These are phyloP conservation scores for Gorgonomyces haynaldii DNA, from an alignment of 192 early-diverging fungal species.

Conservation along the genomic window DNA sequence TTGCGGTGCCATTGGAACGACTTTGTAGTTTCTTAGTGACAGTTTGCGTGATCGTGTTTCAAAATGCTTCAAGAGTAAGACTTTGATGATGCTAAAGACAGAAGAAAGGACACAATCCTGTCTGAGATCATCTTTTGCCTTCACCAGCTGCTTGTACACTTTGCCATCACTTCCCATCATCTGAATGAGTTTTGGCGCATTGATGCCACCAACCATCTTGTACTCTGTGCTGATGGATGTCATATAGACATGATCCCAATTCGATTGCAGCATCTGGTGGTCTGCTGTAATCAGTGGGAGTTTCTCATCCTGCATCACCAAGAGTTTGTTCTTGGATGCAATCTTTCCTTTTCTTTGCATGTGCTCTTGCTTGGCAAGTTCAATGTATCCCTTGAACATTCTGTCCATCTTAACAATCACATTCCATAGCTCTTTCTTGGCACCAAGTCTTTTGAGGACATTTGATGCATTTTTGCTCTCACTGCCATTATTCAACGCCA, in stretches of 20 bases:
- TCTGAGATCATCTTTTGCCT: constrained; percentile 57
- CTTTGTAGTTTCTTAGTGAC: constrained; percentile 40
- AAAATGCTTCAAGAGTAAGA: constrained; percentile 33
- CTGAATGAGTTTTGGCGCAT: constrained; percentile 31
- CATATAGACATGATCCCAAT: constrained; percentile 18
- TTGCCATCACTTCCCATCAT: constrained; percentile 26
- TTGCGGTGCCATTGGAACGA: constrained; percentile 40
- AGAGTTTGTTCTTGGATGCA: not conserved
- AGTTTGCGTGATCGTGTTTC: constrained; percentile 36
- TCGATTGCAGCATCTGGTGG: constrained; percentile 13
- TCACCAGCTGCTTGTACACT: constrained; percentile 34
- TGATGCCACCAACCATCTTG: constrained; percentile 30
- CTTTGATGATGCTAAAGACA: constrained; percentile 55
- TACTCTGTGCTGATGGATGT: constrained; percentile 19
- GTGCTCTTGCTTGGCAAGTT: constrained; percentile 13
- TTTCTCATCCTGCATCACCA: not conserved
- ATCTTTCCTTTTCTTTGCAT: no score
- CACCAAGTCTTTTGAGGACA: constrained; percentile 14
- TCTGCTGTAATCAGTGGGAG: constrained; percentile 28
- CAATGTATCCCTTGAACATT: constrained; percentile 35
- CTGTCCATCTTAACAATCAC: constrained; percentile 22
- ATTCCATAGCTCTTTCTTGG: constrained; percentile 2
- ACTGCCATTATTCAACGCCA: constrained; percentile 34
- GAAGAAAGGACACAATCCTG: constrained; percentile 63
- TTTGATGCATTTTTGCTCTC: constrained; percentile 10